Evolutionary conservation across 2,329 filamentous ascomycete genomes (phyloP).

Genomic region (Claviceps quebecensis): DNA sequence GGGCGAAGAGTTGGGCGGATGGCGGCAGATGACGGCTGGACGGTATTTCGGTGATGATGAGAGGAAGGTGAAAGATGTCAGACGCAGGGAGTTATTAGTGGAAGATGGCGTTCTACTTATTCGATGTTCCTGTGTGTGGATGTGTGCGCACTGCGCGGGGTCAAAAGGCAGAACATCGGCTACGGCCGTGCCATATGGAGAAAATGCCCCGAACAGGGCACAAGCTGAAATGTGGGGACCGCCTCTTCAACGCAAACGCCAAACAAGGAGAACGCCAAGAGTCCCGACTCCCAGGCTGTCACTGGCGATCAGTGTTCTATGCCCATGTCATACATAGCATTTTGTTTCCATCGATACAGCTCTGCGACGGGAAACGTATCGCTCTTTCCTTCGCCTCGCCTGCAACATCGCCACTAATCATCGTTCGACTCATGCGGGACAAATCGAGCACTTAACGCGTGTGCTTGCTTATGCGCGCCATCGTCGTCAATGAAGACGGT

Average conservation of each 20-base stretch:
- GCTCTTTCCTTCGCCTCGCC: not conserved
- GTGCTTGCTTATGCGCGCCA: not conserved
- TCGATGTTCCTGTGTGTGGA: slow-evolving; percentile 2
- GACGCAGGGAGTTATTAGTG: not conserved
- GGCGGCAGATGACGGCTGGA: not conserved
- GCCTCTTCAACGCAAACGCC: too few relatives aligned
- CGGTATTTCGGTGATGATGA: slow-evolving; percentile 1
- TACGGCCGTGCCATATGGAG: too few relatives aligned
- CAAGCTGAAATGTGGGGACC: not conserved
- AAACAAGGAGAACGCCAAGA: too few relatives aligned
- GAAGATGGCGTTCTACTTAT: not conserved
- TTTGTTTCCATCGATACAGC: not conserved
- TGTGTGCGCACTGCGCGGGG: not conserved
- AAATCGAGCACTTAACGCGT: not conserved
- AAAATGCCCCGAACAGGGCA: too few relatives aligned
- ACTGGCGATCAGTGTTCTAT: not conserved
- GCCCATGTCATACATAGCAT: not conserved
- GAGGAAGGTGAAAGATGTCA: not conserved
- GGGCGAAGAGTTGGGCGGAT: not conserved
- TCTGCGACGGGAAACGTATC: too few relatives aligned
- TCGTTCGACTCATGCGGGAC: not conserved
- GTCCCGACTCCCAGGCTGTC: too few relatives aligned
- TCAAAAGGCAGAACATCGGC: not conserved
- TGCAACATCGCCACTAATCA: not conserved
- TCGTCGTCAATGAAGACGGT: not conserved